A percentile compares a stretch with the other conserved stretches of the same genome.
Conservation (phyloP, 139 green algal genomes). For the Chlamydomonas urium region DNA sequence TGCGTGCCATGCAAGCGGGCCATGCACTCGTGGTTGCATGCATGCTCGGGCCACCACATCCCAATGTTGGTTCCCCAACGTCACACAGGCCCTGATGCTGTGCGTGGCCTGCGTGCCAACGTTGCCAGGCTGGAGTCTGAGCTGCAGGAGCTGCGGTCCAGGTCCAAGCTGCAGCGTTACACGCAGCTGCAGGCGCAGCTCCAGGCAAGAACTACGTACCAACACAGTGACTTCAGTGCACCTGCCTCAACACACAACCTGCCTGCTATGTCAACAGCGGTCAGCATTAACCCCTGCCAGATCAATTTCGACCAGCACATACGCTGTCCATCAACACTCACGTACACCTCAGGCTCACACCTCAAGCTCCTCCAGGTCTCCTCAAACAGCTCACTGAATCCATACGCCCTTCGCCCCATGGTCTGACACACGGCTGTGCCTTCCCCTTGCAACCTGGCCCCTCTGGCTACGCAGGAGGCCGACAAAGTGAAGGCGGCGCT, state of each 20-base stretch:
- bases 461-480: conserved; percentile 32
- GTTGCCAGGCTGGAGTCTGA: background rate
- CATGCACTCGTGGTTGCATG: background rate
- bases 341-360: no score
- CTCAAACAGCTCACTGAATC: no score
- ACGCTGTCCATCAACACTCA: no score
- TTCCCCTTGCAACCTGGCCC: conserved; percentile 16
- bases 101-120: background rate
- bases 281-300: no score
- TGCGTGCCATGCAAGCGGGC: background rate
- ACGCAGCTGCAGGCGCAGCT: background rate
- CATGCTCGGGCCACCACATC: background rate
- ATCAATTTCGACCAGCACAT: no score
- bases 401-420: no score
- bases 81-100: background rate
- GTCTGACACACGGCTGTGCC: background rate
- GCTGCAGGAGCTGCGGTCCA: background rate
- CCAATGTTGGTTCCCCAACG: background rate
- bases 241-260: no score
- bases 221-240: no score
- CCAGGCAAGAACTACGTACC: no score
- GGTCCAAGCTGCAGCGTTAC: background rate
- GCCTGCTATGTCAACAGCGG: no score
- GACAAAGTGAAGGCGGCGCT: conserved; percentile 1
- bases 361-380: no score